These are phyloP conservation scores for Pythium periplocum DNA, from an alignment of 352 stramenopile genomes.

Conservation along the genomic window DNA sequence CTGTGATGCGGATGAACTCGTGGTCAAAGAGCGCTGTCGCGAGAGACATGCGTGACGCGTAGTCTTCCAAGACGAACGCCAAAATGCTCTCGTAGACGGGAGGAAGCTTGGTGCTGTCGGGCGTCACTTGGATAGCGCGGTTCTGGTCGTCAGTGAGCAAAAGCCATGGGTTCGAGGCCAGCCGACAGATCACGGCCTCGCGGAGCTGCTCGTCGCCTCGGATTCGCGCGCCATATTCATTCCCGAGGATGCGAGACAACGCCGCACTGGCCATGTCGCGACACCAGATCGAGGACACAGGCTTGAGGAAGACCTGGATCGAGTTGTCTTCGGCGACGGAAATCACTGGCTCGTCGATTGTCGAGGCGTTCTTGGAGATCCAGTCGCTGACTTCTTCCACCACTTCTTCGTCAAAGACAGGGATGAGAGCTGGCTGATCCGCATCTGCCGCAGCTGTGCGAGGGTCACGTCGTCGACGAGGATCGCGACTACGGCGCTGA, in stretches of 20 bases:
- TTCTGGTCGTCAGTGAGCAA: conserved; percentile 43
- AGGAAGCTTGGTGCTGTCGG: conserved; percentile 29
- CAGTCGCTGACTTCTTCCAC: conserved; percentile 69
- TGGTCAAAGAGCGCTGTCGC: conserved; percentile 50
- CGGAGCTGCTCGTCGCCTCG: conserved; percentile 55
- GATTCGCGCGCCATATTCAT: conserved; percentile 67
- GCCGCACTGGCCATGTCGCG: conserved; percentile 69
- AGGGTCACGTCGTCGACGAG: conserved; percentile 34
- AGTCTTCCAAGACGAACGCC: conserved; percentile 60
- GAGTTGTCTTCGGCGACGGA: conserved; percentile 71
- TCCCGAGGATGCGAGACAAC: conserved; percentile 64
- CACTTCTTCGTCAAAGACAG: conserved; percentile 60
- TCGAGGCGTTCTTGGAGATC: conserved; percentile 77
- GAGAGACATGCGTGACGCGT: conserved; percentile 40
- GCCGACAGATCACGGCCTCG: conserved; percentile 59
- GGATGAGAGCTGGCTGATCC: conserved; percentile 43
- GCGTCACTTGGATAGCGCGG: conserved; percentile 12
- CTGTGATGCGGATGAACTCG: conserved; percentile 52
- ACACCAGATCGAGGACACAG: conserved; percentile 48
- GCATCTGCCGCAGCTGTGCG: conserved; percentile 23
- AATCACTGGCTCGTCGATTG: conserved; percentile 72
- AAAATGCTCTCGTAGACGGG: conserved; percentile 64
- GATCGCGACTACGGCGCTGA: conserved; percentile 62
- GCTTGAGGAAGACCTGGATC: conserved; percentile 72
- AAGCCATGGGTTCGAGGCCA: conserved; percentile 61